These are phyloP conservation scores for Chamaecyparis obtusa DNA, from an alignment of 75 land plant species.

Conservation along the genomic window DNA sequence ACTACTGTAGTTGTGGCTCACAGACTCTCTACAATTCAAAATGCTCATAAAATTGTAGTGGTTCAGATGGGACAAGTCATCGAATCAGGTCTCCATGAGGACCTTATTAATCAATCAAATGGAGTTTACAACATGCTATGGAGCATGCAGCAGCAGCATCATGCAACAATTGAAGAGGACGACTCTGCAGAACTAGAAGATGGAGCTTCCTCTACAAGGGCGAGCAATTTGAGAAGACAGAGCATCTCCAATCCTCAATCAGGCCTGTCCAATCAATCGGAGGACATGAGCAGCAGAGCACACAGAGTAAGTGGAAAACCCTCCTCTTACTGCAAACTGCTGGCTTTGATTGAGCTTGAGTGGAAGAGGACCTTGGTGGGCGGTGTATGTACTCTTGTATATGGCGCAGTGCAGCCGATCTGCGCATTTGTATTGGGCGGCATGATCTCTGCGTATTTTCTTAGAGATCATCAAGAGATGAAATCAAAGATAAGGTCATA, in stretches of 20 bases:
- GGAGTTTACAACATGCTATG: constrained; percentile 5
- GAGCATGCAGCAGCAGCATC: constrained; percentile 29
- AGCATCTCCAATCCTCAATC: background rate
- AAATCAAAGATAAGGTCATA: constrained; percentile 32
- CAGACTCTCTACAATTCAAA: constrained; percentile 30
- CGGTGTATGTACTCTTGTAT: constrained; percentile 54
- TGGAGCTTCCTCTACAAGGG: background rate
- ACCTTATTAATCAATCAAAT: constrained; percentile 7
- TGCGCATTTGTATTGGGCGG: constrained; percentile 77
- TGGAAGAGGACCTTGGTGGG: constrained; percentile 73
- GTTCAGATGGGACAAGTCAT: constrained; percentile 31
- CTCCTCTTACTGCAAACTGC: constrained; percentile 29
- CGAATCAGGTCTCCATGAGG: constrained; percentile 34
- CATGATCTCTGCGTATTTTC: constrained; percentile 67
- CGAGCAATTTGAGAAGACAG: background rate
- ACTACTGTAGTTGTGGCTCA: constrained; percentile 59
- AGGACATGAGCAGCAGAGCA: background rate
- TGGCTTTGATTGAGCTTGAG: constrained; percentile 64
- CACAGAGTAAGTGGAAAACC: background rate
- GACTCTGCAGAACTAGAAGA: background rate
- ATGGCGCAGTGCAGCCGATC: constrained; percentile 68
- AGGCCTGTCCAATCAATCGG: background rate
- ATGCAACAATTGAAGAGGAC: constrained; percentile 17
- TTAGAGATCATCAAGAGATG: constrained; percentile 49
- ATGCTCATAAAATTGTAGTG: constrained; percentile 36